Percentiles rank a stretch among this genome's conserved stretches.
Evolutionary conservation across 1,284 basidiomycete species (phyloP).

Genomic region (Trametes versicolor): DNA sequence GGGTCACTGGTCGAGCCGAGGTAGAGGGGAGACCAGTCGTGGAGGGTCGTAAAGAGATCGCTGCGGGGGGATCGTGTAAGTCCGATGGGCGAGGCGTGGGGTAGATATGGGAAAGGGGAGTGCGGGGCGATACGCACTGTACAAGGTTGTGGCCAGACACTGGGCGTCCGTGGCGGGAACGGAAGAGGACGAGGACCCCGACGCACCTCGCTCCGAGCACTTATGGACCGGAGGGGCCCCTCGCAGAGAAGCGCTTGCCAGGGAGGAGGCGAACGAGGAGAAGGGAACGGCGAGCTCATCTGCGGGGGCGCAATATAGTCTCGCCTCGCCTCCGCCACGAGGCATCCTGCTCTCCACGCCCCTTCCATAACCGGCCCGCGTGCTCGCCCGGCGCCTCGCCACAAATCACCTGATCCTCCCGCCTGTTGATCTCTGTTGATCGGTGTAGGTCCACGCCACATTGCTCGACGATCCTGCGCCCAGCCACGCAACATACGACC

Average conservation of each 20-base stretch:
- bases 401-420: conserved; percentile 31
- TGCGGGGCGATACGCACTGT: conserved; percentile 28
- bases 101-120: conserved; percentile 15
- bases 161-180: conserved; percentile 8
- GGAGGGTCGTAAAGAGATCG: conserved; percentile 29
- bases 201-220: conserved; percentile 43
- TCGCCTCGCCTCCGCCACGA: conserved; percentile 40
- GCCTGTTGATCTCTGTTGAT: conserved; percentile 33
- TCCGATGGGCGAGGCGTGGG: conserved; percentile 10
- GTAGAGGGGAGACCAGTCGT: conserved; percentile 12
- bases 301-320: conserved; percentile 26
- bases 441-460: conserved; percentile 36
- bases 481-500: conserved; percentile 4
- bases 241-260: conserved; percentile 37
- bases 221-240: conserved; percentile 45
- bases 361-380: conserved; percentile 27
- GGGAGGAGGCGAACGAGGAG: conserved; percentile 34
- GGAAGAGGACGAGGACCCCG: conserved; percentile 35
- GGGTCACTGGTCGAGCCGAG: conserved; percentile 16
- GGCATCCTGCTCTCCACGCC: conserved; percentile 31
- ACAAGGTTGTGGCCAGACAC: conserved; percentile 21
- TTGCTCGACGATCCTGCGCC: conserved; percentile 17
- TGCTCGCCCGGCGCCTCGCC: conserved; percentile 11
- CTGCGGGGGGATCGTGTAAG: conserved; percentile 24
- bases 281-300: conserved; percentile 26